Evolutionary conservation across 805 yeast genomes (phyloP), one percentile per base, ranked within the genome.

Genomic region (Brettanomyces sp.): DNA sequence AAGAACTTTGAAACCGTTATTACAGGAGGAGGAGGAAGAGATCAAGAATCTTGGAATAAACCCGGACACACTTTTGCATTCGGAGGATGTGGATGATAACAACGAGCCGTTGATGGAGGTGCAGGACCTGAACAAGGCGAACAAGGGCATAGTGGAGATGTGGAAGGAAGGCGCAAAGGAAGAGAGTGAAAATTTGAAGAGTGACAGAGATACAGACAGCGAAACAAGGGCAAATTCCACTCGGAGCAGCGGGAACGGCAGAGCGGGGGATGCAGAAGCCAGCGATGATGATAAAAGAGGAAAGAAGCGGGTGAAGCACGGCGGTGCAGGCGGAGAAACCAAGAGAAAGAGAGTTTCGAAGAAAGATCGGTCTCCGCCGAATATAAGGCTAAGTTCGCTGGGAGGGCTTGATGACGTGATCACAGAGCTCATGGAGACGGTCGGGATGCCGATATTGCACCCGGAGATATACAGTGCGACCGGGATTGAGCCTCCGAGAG

Each of bases 401-500:
- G 99, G 99, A 25, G 99, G 99, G 2, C 77, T 93, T 66, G 95
- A 84, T 52, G 79, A 76, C 46, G 80, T 90, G n/a, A 79, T 90
- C 23, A 76, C 86, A 4, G 93, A 90, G 61, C 69, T 93, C 21
- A 80, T 86, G 82, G 98, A 93, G 62, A 70, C 89, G 36, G 84
- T 93, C 1, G 96, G 95, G 1, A 71, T 91, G 68, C 99, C 99
- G 1, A 81, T 93, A 32, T 65, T 85, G 21, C 98, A 93, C 57
- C 97, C 98, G 0, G 99, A 93, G 62, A 85, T 93, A 2, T 93
- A 87, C 59, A 52, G 69, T 23, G 73, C 90, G 6, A 83, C 95
- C 0, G 98, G 98, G 24, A 90, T 90, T 12, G 95, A 88, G 53
- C 97, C 97, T 14, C 95, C 98, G 18, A 73, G 96, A 47, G 99